A percentile compares a stretch with the other conserved stretches of the same genome.
These are phyloP conservation scores for Podaxis carcinomalis DNA, from an alignment of 768 basidiomycete species.

Conservation along the genomic window DNA sequence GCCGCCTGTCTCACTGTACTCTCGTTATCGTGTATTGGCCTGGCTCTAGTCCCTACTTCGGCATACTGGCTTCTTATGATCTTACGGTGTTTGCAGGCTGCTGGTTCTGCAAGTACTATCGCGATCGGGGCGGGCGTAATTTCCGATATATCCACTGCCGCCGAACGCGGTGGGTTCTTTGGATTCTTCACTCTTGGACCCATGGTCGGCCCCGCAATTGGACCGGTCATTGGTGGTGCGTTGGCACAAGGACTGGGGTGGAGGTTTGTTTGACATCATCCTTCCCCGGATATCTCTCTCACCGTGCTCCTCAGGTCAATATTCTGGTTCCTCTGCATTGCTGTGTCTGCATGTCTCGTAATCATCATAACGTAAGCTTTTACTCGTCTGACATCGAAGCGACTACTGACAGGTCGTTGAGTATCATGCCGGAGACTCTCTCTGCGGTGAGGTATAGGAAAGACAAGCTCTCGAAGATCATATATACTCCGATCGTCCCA, in stretches of 20 bases:
- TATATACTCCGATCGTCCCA: conserved; percentile 54
- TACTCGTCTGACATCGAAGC: conserved; percentile 3
- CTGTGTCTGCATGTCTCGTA: conserved; percentile 39
- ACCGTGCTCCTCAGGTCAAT: conserved; percentile 36
- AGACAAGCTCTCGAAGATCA: conserved; percentile 35
- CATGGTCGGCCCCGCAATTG: conserved; percentile 64
- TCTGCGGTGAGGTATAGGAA: conserved; percentile 50
- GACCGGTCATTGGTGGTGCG: conserved; percentile 57
- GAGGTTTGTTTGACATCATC: conserved; percentile 36
- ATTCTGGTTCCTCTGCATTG: conserved; percentile 59
- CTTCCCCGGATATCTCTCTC: background rate
- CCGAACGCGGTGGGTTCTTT: conserved; percentile 72
- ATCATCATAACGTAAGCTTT: conserved; percentile 41
- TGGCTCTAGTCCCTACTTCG: conserved; percentile 43
- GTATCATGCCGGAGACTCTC: conserved; percentile 51
- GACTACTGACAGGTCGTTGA: conserved; percentile 24
- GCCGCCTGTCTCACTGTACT: conserved; percentile 61
- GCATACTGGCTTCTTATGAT: conserved; percentile 79
- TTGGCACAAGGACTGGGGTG: conserved; percentile 58
- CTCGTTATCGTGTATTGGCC: conserved; percentile 59
- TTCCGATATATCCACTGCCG: conserved; percentile 68
- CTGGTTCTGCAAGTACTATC: conserved; percentile 75
- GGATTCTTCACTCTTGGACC: conserved; percentile 65
- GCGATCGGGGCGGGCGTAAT: conserved; percentile 78
- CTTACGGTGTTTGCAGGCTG: conserved; percentile 75